Evolutionary conservation across 2,329 filamentous ascomycete species (phyloP).

Genomic region (Colletotrichum tanaceti): DNA sequence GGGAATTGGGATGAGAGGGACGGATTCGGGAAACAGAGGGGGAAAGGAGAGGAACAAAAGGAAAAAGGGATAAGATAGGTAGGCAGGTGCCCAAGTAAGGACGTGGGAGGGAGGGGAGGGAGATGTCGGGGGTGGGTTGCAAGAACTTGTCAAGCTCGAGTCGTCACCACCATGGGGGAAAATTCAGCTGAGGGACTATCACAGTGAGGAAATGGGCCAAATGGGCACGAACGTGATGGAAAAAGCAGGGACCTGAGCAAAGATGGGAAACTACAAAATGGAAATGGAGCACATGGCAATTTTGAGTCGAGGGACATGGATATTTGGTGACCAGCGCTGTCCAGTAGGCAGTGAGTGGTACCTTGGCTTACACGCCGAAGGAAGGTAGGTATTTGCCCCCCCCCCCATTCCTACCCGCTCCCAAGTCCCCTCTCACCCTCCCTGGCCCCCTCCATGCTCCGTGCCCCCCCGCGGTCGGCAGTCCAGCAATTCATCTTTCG

Average conservation of each 20-base stretch:
- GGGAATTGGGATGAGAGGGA: constrained; percentile 4
- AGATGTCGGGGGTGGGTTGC: background rate
- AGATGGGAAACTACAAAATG: constrained; percentile 40
- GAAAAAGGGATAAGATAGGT: background rate
- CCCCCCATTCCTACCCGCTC: background rate
- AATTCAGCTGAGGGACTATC: background rate
- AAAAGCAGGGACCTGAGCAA: constrained; percentile 18
- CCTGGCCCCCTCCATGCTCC: background rate
- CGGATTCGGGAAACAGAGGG: background rate
- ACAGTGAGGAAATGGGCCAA: background rate
- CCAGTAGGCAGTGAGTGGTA: no score
- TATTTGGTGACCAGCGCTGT: background rate
- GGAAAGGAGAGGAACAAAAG: background rate
- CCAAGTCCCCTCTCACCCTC: background rate
- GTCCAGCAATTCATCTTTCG: background rate
- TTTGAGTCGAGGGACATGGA: constrained; percentile 29
- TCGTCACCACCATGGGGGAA: constrained; percentile 1
- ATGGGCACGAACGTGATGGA: background rate
- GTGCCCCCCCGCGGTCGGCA: background rate
- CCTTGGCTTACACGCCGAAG: background rate
- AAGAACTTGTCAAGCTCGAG: background rate
- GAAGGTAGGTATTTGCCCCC: background rate
- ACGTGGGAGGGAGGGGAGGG: constrained; percentile 5
- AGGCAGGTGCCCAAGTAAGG: background rate
- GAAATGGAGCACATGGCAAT: constrained; percentile 40